Conservation (phyloP, 106 monocot species). For the Acorus gramineus region DNA sequence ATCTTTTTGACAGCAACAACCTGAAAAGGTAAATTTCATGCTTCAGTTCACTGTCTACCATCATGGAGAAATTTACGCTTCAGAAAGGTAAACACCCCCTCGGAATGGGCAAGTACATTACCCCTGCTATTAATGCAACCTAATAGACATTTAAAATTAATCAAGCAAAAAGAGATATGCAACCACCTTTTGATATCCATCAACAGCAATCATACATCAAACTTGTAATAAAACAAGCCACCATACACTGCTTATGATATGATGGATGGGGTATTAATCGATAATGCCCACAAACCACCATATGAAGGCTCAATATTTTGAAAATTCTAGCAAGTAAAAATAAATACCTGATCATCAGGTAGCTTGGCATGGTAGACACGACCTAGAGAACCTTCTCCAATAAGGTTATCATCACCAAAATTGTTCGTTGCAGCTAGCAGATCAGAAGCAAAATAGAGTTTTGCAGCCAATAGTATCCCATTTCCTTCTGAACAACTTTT, state of each 20-base stretch:
- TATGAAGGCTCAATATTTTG: not conserved
- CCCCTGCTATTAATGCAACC: too few relatives aligned
- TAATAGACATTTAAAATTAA: too few relatives aligned
- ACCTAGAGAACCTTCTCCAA: constrained; percentile 41
- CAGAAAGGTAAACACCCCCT: too few relatives aligned
- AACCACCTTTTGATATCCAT: too few relatives aligned
- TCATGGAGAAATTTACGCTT: too few relatives aligned
- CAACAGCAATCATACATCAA: too few relatives aligned
- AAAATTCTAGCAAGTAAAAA: not conserved
- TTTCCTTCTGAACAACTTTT: constrained; percentile 28
- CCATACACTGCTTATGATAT: too few relatives aligned
- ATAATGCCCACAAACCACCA: not conserved
- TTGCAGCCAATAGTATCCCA: constrained; percentile 13
- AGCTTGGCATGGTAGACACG: constrained; percentile 46
- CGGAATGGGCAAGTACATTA: too few relatives aligned
- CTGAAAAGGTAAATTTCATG: constrained; percentile 18
- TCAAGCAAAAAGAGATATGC: too few relatives aligned
- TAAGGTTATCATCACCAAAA: constrained; percentile 34
- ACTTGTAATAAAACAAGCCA: too few relatives aligned
- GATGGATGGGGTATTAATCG: too few relatives aligned
- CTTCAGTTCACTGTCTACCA: too few relatives aligned
- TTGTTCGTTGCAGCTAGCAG: constrained; percentile 41
- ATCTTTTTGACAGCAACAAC: constrained; percentile 52
- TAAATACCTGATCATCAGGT: constrained; percentile 51
- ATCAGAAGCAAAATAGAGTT: constrained; percentile 39